phyloP scores from a whole-genome alignment of 768 basidiomycete species.

The Clavulina sp. region DNA sequence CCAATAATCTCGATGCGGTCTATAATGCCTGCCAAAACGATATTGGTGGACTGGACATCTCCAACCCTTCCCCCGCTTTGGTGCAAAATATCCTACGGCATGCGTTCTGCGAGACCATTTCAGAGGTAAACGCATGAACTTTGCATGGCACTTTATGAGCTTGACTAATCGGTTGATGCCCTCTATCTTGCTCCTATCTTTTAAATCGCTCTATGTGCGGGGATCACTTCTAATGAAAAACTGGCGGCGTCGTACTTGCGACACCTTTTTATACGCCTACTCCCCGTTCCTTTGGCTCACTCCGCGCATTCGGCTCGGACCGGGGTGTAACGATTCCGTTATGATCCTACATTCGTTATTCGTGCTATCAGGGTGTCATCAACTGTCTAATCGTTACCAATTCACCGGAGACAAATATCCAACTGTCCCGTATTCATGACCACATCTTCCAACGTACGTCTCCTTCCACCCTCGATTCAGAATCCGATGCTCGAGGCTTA shows the following conservation, averaged over 20 bases:
- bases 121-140: constrained; percentile 21
- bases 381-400: constrained; percentile 80
- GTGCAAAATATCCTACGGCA: constrained; percentile 68
- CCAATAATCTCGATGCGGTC: constrained; percentile 33
- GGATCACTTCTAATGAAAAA: too few relatives aligned
- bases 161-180: neutral
- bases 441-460: constrained; percentile 66
- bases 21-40: constrained; percentile 44
- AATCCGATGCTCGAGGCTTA: too few relatives aligned
- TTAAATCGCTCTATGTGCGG: too few relatives aligned
- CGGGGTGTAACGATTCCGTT: neutral
- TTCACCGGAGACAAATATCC: constrained; percentile 65
- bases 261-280: too few relatives aligned
- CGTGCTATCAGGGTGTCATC: constrained; percentile 34
- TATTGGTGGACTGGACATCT: constrained; percentile 33
- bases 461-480: neutral
- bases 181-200: too few relatives aligned
- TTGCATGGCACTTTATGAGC: neutral
- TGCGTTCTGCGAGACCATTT: constrained; percentile 51
- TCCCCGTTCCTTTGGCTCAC: too few relatives aligned
- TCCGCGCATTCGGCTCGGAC: too few relatives aligned
- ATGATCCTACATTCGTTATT: neutral
- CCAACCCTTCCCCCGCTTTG: constrained; percentile 40
- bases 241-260: too few relatives aligned
- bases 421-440: constrained; percentile 74